Base-by-base conservation (phyloP, 169 alveolate genomes). In the Toxoplasma gondii region DNA sequence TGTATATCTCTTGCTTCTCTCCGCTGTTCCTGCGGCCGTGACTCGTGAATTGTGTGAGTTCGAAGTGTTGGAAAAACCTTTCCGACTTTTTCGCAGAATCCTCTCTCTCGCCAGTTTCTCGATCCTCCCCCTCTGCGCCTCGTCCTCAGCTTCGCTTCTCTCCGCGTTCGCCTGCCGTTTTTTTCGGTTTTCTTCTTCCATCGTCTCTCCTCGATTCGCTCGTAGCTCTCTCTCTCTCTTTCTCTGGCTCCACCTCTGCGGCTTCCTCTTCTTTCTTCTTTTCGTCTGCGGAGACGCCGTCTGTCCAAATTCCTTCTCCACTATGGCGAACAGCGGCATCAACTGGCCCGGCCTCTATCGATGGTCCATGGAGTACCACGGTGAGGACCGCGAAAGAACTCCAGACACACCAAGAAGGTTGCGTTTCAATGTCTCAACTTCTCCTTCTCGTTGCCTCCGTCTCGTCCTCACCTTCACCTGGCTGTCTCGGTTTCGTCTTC, bases 321-420 rank as follows among this genome's bases (percentile, higher is more conserved):
- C n/a, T 19, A 38, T 36, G 86, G 45, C 86, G 86, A 2, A 31
- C 7, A 22, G 69, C 67, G 88, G 81, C 88, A 45, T 91, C 70
- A 74, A 88, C 88, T 91, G 93, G 93, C 93, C 93, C 38, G 93
- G 93, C 88, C 88, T 91, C 24, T 91, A 91, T 81, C 70, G 93
- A 39, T 91, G 93, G 93, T 91, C 93, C 74, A 91, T 91, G 34
- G 69, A 74, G 41, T 91, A 91, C 49, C 82, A 80, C 27, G 93
- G 93, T 74, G 31, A 91, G 88, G 49, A 39, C 17, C 34, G 29
- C 31, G 27, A 7, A 43, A 39, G 44, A 36, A 88, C 41, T 49
- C 58, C 58, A 49, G 58, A 49, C 58, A 22, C 34, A 69, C 34
- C 16, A 29, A 69, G 19, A 5, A 69, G 82, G 17, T 12, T 12